Percentiles rank a stretch among this genome's conserved stretches.
Conservation (phyloP, 352 stramenopile genomes). For the Phytophthora cajani region DNA sequence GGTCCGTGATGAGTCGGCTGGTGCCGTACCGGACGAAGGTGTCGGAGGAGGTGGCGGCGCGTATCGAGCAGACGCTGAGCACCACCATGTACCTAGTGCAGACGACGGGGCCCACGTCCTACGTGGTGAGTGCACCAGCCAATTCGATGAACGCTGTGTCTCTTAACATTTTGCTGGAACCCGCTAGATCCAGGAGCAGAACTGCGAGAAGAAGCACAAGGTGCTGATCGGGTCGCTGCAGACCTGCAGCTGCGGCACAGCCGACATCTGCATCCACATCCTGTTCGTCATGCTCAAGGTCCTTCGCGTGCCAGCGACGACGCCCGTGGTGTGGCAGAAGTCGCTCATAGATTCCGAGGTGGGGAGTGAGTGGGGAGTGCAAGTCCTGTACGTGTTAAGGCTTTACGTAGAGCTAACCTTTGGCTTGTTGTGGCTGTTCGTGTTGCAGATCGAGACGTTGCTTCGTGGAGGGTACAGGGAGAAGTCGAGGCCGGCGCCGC, state of each 20-base stretch:
- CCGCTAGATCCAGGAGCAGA: constrained; percentile 75
- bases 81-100: constrained; percentile 86
- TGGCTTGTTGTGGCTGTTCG: not conserved
- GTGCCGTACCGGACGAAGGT: constrained; percentile 70
- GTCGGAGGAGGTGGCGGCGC: constrained; percentile 49
- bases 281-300: constrained; percentile 91
- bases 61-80: constrained; percentile 70
- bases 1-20: constrained; percentile 58
- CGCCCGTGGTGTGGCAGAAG: constrained; percentile 84
- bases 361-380: constrained; percentile 23
- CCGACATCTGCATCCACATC: constrained; percentile 84
- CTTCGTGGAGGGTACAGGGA: constrained; percentile 70
- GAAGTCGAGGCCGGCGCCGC: constrained; percentile 30
- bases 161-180: not conserved
- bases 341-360: constrained; percentile 87
- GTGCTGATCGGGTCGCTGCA: constrained; percentile 80
- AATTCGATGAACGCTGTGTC: not conserved
- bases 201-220: constrained; percentile 74
- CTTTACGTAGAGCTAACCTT: not conserved
- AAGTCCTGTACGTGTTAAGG: not conserved
- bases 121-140: constrained; percentile 51
- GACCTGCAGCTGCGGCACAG: constrained; percentile 74
- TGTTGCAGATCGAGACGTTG: constrained; percentile 64
- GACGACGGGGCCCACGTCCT: constrained; percentile 78
- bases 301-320: constrained; percentile 69